Conservation (phyloP, 2,329 filamentous ascomycete genomes). For the Penicillium sp. region DNA sequence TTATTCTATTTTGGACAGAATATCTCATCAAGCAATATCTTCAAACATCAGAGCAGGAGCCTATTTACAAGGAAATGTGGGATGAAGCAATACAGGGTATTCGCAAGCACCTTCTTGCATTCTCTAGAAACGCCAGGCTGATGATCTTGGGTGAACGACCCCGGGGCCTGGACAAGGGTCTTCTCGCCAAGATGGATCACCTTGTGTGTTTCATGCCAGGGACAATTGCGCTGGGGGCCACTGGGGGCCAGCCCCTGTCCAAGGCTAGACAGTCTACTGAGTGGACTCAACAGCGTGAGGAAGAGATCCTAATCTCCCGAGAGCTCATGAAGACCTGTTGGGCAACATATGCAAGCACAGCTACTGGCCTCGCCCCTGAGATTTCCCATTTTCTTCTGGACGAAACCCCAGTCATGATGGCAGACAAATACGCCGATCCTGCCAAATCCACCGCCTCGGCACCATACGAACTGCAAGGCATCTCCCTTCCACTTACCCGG, state of each 20-base stretch:
- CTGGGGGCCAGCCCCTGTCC: slow-evolving; percentile 71
- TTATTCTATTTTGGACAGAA: slow-evolving; percentile 49
- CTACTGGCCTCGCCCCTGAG: slow-evolving; percentile 88
- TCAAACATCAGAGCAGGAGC: slow-evolving; percentile 84
- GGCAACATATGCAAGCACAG: slow-evolving; percentile 91
- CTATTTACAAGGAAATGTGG: slow-evolving; percentile 91
- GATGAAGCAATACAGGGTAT: slow-evolving; percentile 79
- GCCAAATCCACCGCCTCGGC: slow-evolving; percentile 35
- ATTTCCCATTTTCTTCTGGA: slow-evolving; percentile 87
- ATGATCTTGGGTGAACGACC: slow-evolving; percentile 91
- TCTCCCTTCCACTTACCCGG: slow-evolving; percentile 36
- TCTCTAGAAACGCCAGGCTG: slow-evolving; percentile 74
- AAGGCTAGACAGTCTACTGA: slow-evolving; percentile 69
- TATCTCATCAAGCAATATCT: slow-evolving; percentile 98
- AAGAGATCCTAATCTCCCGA: slow-evolving; percentile 80
- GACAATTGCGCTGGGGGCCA: slow-evolving; percentile 86
- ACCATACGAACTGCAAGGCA: slow-evolving; percentile 33
- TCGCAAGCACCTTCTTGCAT: slow-evolving; percentile 88
- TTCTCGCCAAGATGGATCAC: slow-evolving; percentile 96
- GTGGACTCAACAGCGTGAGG: slow-evolving; percentile 79
- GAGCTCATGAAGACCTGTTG: slow-evolving; percentile 97
- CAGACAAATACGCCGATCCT: slow-evolving; percentile 38
- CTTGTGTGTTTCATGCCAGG: slow-evolving; percentile 97
- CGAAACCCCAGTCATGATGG: slow-evolving; percentile 59
- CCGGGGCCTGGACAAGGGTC: slow-evolving; percentile 62